Conservation (phyloP, 202 grass and related monocot species). For the Thinopyrum obtusiflorum region DNA sequence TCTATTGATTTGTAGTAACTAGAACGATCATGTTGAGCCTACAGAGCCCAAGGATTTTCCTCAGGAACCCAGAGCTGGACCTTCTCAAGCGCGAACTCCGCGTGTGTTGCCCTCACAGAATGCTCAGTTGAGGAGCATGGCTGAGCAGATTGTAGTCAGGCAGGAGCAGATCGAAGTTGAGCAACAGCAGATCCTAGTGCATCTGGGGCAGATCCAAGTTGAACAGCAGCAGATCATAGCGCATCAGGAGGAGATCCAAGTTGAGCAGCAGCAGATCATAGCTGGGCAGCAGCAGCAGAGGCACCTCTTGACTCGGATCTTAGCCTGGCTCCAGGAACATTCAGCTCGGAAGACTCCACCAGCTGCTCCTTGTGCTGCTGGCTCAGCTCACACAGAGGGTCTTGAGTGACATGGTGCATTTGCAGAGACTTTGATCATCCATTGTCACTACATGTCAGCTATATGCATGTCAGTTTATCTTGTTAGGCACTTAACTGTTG, state of each 20-base stretch:
- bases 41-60: background rate
- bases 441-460: background rate
- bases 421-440: background rate
- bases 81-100: background rate
- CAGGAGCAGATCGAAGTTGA: background rate
- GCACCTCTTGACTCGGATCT: background rate
- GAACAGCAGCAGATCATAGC: background rate
- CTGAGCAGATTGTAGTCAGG: background rate
- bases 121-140: background rate
- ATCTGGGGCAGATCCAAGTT: background rate
- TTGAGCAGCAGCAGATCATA: background rate
- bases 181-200: background rate
- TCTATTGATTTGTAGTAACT: constrained; percentile 12
- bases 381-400: background rate
- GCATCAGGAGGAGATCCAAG: background rate
- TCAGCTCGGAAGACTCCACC: background rate
- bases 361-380: background rate
- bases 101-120: background rate
- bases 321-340: background rate
- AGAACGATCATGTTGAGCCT: background rate
- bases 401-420: background rate
- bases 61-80: constrained; percentile 5
- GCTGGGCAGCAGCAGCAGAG: background rate
- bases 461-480: background rate
- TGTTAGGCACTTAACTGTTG: background rate